Evolutionary conservation across 2,329 filamentous ascomycete genomes (phyloP), one percentile per base, ranked within the genome.

Genomic region (Alternaria brassicicola): DNA sequence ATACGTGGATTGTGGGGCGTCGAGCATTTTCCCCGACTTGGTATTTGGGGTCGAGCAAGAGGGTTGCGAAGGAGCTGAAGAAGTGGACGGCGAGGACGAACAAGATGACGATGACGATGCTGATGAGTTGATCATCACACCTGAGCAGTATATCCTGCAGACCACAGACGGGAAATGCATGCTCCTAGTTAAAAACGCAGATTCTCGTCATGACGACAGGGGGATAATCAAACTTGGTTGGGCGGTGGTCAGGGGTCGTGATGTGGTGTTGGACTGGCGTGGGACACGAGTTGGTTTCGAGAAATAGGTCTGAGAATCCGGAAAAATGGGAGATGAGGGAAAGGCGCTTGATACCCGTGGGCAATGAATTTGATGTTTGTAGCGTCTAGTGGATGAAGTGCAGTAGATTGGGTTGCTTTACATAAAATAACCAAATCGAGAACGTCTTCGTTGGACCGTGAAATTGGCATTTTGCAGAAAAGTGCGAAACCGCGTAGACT

Each of bases 191-290:
- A 55, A 52, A 33, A 58, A 58, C 21, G 55, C 38, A 1, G 62
- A 59, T 9, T 49, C 57, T 23, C 23, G 7, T 28, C 30, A 19
- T 8, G 12, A n/a, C 3, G 47, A 47, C 4, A 26, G 9, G 13
- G 17, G 28, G 15, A n/a, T 3, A 23, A 48, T 62, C 13, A 46
- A 49, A 12, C 48, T 69, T 25, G 66, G 67, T 3, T 69, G 66
- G 64, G 65, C 66, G 8, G 66, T 63, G 8, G 38, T 67, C 12
- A 58, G 64, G 25, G 67, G 67, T 7, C 55, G 58, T 19, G 31
- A 50, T 6, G 41, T 68, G 5, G 55, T 67, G 35, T 36, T 69
- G 19, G 67, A 69, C 41, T 57, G 58, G 54, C 52, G 25, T 21
- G 49, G 35, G 15, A 38, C 46, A 30, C 57, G 52, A 17, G 61